Conservation (phyloP, 805 yeast species). For the Barnettozyma salicaria region DNA sequence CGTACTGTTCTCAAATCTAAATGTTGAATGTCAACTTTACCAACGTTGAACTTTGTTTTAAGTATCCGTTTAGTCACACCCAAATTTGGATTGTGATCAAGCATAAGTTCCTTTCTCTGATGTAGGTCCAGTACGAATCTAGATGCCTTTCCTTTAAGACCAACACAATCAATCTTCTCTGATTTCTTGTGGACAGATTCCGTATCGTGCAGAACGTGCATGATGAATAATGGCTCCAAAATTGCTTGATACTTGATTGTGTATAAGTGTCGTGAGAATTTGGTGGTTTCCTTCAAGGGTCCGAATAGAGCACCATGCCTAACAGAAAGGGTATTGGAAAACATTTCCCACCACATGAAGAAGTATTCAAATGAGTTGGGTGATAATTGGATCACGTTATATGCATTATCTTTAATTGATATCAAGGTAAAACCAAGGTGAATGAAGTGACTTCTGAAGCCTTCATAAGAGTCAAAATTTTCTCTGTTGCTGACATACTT, state of each 20-base stretch:
- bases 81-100: conserved; percentile 40
- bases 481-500: conserved; percentile 37
- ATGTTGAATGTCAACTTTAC: conserved; percentile 49
- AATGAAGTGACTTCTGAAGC: conserved; percentile 76
- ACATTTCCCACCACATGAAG: conserved; percentile 80
- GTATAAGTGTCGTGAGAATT: conserved; percentile 67
- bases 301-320: conserved; percentile 70
- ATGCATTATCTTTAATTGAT: conserved; percentile 37
- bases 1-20: conserved; percentile 57
- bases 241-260: conserved; percentile 77
- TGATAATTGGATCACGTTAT: conserved; percentile 72
- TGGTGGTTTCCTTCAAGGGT: conserved; percentile 45
- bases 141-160: conserved; percentile 58
- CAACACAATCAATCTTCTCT: conserved; percentile 44
- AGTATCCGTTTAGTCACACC: conserved; percentile 40
- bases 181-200: conserved; percentile 35
- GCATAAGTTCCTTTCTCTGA: conserved; percentile 46
- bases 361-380: conserved; percentile 66
- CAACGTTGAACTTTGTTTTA: conserved; percentile 58
- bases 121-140: conserved; percentile 60
- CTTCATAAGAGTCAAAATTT: conserved; percentile 71
- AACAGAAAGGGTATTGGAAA: conserved; percentile 77
- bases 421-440: conserved; percentile 60
- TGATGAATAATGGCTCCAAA: conserved; percentile 63
- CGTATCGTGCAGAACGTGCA: conserved; percentile 62